Percentiles rank a stretch among this genome's conserved stretches.
These are phyloP conservation scores for Eutypella sp. DNA, from an alignment of 2,329 filamentous ascomycete species.

Conservation along the genomic window DNA sequence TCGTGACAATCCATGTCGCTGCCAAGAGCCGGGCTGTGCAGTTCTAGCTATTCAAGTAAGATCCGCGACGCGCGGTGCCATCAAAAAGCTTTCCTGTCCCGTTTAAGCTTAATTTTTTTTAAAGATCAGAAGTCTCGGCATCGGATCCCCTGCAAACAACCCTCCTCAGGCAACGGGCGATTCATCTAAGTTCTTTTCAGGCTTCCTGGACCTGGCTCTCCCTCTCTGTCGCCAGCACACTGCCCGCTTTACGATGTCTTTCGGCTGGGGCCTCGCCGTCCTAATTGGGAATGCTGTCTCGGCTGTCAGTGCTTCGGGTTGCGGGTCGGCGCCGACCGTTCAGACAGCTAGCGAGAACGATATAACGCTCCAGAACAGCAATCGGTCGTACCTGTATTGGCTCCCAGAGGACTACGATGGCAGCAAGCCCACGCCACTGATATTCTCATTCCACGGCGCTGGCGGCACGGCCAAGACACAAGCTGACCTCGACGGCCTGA, in stretches of 20 bases:
- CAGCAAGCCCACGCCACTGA: not conserved
- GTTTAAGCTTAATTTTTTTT: not conserved
- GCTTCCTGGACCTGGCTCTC: too few species aligned
- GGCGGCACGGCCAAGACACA: not conserved
- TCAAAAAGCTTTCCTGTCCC: too few species aligned
- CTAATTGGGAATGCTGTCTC: not conserved
- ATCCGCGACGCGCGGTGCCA: too few species aligned
- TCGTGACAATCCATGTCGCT: too few species aligned
- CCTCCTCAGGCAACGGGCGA: too few species aligned
- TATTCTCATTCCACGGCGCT: slow-evolving; percentile 3
- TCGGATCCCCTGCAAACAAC: too few species aligned
- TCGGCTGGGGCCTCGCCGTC: not conserved
- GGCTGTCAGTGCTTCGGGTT: not conserved
- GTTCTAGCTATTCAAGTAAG: too few species aligned
- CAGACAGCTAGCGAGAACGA: not conserved
- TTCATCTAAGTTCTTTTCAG: not conserved
- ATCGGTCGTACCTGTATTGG: slow-evolving; percentile 1
- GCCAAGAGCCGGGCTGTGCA: too few species aligned
- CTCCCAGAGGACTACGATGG: not conserved
- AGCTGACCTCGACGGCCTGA: slow-evolving; percentile 1
- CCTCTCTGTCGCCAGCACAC: too few species aligned
- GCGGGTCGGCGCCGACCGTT: not conserved
- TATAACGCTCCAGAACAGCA: not conserved
- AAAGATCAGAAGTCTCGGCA: not conserved
- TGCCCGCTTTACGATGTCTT: not conserved